phyloP scores from a whole-genome alignment of 805 yeast genomes.

The Scheffersomyces coipomensis region DNA sequence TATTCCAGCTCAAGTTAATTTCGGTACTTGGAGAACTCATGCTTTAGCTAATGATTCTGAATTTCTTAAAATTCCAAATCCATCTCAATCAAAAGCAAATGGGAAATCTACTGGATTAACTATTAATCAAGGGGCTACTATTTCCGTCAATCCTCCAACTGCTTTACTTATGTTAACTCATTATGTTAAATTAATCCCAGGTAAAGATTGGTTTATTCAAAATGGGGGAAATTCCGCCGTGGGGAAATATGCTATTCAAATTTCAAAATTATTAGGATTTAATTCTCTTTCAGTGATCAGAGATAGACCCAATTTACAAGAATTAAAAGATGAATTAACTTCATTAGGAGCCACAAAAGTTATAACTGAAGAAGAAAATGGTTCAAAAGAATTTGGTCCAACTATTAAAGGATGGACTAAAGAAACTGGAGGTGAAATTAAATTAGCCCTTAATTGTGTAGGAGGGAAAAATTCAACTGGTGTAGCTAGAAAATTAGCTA shows the following conservation, averaged over 20 bases:
- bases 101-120: slow-evolving; percentile 32
- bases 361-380: slow-evolving; percentile 83
- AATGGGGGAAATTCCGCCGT: slow-evolving; percentile 97
- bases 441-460: slow-evolving; percentile 85
- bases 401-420: slow-evolving; percentile 55
- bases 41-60: slow-evolving; percentile 53
- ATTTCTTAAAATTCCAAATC: slow-evolving; percentile 58
- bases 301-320: slow-evolving; percentile 77
- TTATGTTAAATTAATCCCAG: slow-evolving; percentile 57
- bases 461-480: slow-evolving; percentile 87
- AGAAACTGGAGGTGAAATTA: slow-evolving; percentile 52
- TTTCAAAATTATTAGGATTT: slow-evolving; percentile 73
- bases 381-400: slow-evolving; percentile 62
- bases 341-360: slow-evolving; percentile 82
- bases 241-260: slow-evolving; percentile 86
- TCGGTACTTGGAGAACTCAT: slow-evolving; percentile 87
- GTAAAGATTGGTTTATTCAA: slow-evolving; percentile 87
- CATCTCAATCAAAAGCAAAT: slow-evolving; percentile 41
- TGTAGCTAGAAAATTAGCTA: slow-evolving; percentile 76
- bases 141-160: slow-evolving; percentile 88
- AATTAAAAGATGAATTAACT: slow-evolving; percentile 49
- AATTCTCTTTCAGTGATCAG: slow-evolving; percentile 87
- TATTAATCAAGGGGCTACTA: slow-evolving; percentile 75
- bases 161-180: slow-evolving; percentile 86
- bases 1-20: slow-evolving; percentile 71